phyloP scores from a whole-genome alignment of 225 moss, liverwort and hornwort genomes.

The Thuidium tamariscinum region DNA sequence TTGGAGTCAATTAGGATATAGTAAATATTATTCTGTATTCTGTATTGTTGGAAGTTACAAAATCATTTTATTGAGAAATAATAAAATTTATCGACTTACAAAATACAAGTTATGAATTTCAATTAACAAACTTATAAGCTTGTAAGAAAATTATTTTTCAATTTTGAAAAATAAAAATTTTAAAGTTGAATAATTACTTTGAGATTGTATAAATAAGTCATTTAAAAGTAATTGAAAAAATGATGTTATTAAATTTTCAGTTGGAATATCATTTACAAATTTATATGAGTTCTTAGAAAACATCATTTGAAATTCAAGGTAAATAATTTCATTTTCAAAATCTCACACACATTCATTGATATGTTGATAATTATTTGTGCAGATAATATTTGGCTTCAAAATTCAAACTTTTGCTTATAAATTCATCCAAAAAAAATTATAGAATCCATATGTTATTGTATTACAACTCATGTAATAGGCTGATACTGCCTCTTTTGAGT shows the following conservation, averaged over 20 bases:
- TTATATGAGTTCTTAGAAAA: background rate
- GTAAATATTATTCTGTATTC: no score
- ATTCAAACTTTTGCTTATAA: background rate
- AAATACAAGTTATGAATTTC: accelerated
- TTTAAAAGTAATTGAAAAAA: background rate
- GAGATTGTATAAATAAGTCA: background rate
- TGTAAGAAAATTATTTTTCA: background rate
- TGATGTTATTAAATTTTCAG: background rate
- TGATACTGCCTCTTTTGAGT: no score
- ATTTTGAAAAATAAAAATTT: background rate
- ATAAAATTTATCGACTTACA: background rate
- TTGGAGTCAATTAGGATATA: no score
- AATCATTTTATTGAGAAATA: background rate
- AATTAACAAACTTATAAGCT: no score
- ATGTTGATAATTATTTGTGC: background rate
- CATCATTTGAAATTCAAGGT: background rate
- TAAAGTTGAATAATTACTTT: background rate
- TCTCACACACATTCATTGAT: accelerated
- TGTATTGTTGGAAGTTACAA: no score
- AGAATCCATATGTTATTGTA: background rate
- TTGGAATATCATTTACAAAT: background rate
- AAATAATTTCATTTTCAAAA: background rate
- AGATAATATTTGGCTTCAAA: background rate
- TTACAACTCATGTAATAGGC: no score
- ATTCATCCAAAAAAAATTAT: background rate